phyloP scores from a whole-genome alignment of 1,139 yeast species.

The Magnusiomyces tetraspermus region DNA sequence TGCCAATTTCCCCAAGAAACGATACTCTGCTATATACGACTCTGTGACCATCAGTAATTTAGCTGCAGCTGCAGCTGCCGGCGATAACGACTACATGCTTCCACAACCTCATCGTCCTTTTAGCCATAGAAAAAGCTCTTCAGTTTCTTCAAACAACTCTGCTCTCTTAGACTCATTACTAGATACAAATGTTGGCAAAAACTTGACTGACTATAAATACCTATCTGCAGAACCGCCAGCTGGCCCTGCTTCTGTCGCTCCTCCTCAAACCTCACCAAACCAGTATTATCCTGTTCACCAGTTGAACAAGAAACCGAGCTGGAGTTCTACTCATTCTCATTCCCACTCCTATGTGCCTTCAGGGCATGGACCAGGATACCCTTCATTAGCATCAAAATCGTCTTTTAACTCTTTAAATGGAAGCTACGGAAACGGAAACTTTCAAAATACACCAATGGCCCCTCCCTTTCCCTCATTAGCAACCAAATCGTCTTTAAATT shows the following conservation, averaged over 20 bases:
- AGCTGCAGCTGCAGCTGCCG: background rate
- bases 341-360: background rate
- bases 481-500: no score
- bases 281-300: background rate
- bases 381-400: background rate
- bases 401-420: background rate
- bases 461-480: no score
- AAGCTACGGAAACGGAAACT: background rate
- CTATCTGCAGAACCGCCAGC: background rate
- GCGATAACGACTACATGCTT: background rate
- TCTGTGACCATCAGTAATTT: background rate
- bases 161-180: conserved; percentile 11
- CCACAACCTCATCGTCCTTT: background rate
- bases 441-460: background rate
- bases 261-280: background rate
- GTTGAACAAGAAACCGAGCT: background rate
- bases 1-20: background rate
- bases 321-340: background rate
- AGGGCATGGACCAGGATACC: no score
- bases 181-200: conserved; percentile 8
- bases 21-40: conserved; percentile 5
- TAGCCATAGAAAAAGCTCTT: background rate
- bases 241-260: background rate
- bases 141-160: conserved; percentile 5
- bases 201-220: background rate